Evolutionary conservation across 2,329 filamentous ascomycete genomes (phyloP), one percentile per base, ranked within the genome.

Genomic region (Curvularia spicifera): DNA sequence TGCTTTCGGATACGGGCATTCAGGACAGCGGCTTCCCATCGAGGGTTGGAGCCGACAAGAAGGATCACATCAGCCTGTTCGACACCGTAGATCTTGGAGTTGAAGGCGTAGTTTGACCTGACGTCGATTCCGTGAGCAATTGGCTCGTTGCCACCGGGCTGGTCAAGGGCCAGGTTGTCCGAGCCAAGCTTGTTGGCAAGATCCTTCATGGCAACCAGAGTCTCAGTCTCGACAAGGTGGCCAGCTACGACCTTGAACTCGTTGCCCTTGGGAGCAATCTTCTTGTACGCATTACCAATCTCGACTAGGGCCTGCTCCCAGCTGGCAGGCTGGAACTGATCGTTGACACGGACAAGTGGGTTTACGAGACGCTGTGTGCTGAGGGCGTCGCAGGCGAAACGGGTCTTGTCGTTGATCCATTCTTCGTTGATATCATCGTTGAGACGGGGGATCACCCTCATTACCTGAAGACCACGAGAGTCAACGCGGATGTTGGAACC

Each of bases 351-450:
- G 71, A 97, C 88, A 63, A 99, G 82, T 42, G 95, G 95, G 66
- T 94, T 95, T 35, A 95, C 98, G 56, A 99, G 84, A 74, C 95
- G 88, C 80, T 99, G 95, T 46, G 94, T 98, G 86, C 93, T 96
- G 66, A 99, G 84, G 49, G 95, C 95, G 77, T 99, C 95, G 77
- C 93, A 96, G 42, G 95, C 94, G 77, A 98, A 99, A 65, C 95
- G 88, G 40, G 92, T 89, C 85, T 98, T 99, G 83, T 99, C 95
- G 80, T 98, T 95, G 78, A 99, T 98, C 95, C 95, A 99, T 80
- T 99, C 95, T 82, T 99, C 95, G 78, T 99, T 99, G 71, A 99
- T 88, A 71, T 98, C 93, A 76, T 99, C 95, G 77, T 99, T 99
- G 61, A 99, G 84, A 71, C 95, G 87, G 59, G 95, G 95, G 15